Base-by-base conservation (phyloP, 2,329 filamentous ascomycete species). In the Sporothrix schenckii region DNA sequence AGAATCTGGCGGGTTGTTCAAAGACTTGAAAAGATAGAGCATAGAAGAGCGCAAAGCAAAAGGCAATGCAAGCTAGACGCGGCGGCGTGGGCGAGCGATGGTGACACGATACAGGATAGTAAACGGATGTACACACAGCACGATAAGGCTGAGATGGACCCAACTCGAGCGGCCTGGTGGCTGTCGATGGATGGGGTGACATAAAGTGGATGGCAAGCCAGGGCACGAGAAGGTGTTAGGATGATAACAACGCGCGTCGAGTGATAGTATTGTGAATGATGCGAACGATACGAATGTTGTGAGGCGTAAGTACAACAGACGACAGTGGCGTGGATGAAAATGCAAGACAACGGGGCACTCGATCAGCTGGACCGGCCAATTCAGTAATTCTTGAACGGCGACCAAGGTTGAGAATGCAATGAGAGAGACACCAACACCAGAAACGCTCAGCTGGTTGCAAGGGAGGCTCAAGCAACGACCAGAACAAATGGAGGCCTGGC, bases 111-210 rank as follows among this genome's bases (percentile, higher is more conserved):
- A 66, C 30, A 39, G 52, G 47, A 58, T 65, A 58, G 52, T 44
- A 44, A 44, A 16, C 5, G 47, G 61, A 44, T 44, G 50, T 70
- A 70, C 21, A 41, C 5, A 49, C 52, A 49, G 53, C 52, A 52
- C 56, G 53, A 70, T 70, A 70, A 70, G 70, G 70, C 66, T 66
- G 70, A 66, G 66, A 44, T 10, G 41, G 50, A 13, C 21, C 7
- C 50, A 30, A 44, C 30, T 52, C 19, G 39, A 30, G 52, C 56
- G 39, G n/a, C 50, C 14, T 30, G 9, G 14, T 16, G 34, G 19
- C n/a, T 13, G 52, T 30, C 4, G 19, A 13, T 41, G 39, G 56
- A 27, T 10, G 13, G 58, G 14, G 14, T 44, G 61, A 21, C 41
- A 21, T 11, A 58, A 16, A 27, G 53, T 56, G 27, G 53, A 53